Conservation (phyloP, 1,139 yeast genomes). For the Geotrichum australiense region DNA sequence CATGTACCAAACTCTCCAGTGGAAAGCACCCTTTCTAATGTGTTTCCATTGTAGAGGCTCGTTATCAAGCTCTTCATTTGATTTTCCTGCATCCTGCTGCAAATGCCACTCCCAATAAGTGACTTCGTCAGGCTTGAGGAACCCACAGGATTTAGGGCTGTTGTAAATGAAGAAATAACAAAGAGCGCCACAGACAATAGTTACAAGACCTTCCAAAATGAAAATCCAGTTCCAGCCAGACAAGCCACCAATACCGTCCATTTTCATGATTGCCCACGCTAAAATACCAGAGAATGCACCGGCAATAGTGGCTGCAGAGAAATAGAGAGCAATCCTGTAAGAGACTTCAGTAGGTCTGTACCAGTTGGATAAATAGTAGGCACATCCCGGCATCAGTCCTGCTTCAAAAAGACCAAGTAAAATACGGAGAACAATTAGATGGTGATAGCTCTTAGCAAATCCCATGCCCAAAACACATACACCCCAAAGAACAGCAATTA, state of each 20-base stretch:
- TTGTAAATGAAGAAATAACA: constrained; percentile 47
- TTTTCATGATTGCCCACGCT: constrained; percentile 44
- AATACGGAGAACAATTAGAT: constrained; percentile 11
- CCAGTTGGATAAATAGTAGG: constrained; percentile 21
- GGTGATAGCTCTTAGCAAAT: constrained; percentile 8
- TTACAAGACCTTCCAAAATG: constrained; percentile 60
- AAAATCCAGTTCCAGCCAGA: constrained; percentile 79
- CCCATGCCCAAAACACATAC: constrained; percentile 13
- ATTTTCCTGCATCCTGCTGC: constrained; percentile 12
- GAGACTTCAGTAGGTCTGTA: constrained; percentile 21
- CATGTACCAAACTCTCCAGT: constrained; percentile 20
- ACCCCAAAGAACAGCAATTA: constrained; percentile 13
- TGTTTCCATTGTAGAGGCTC: constrained; percentile 10
- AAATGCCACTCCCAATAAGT: constrained; percentile 28
- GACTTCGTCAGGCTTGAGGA: constrained; percentile 44
- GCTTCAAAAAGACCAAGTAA: constrained; percentile 54
- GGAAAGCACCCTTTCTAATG: constrained; percentile 13
- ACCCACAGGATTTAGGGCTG: constrained; percentile 42
- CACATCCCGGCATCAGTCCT: constrained; percentile 49
- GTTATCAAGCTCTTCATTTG: constrained; percentile 9
- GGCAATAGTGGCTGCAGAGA: constrained; percentile 14
- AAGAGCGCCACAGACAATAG: constrained; percentile 50
- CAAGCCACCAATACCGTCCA: constrained; percentile 49
- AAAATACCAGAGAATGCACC: constrained; percentile 40
- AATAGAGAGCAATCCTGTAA: constrained; percentile 20